Conservation (phyloP, 495 filamentous ascomycete species). For the Articulospora tetracladia region DNA sequence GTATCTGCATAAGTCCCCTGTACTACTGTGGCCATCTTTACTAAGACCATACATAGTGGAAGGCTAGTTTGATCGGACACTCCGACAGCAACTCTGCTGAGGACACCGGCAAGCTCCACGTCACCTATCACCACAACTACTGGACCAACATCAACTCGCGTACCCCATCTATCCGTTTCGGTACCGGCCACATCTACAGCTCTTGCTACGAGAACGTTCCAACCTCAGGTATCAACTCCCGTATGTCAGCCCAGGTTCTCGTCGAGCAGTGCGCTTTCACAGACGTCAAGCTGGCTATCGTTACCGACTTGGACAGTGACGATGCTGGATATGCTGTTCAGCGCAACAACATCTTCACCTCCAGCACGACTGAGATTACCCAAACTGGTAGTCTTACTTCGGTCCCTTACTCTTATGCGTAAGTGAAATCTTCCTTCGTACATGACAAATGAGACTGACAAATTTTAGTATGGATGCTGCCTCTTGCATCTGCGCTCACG, state of each 20-base stretch:
- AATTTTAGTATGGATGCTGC: neutral
- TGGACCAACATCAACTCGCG: slow-evolving; percentile 54
- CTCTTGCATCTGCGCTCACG: neutral
- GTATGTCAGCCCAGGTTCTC: slow-evolving; percentile 59
- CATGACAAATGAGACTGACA: neutral
- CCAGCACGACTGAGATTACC: slow-evolving; percentile 30
- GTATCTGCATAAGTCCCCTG: neutral
- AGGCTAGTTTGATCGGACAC: slow-evolving; percentile 52
- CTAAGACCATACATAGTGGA: slow-evolving; percentile 29
- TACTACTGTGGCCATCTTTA: neutral
- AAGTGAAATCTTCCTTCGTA: neutral
- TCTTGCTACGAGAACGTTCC: slow-evolving; percentile 36
- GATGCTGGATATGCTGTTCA: slow-evolving; percentile 43
- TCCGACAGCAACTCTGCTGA: slow-evolving; percentile 33
- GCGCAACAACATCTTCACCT: slow-evolving; percentile 43
- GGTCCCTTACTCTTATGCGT: slow-evolving; percentile 35
- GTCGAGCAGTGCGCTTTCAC: slow-evolving; percentile 57
- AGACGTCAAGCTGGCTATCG: slow-evolving; percentile 31
- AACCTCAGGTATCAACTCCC: slow-evolving; percentile 60
- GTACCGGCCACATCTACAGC: slow-evolving; percentile 36
- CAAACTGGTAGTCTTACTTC: slow-evolving; percentile 32
- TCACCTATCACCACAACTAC: slow-evolving; percentile 54
- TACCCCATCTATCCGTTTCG: slow-evolving; percentile 49
- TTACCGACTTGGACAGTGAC: slow-evolving; percentile 38
- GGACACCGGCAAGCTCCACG: slow-evolving; percentile 42